Conservation (phyloP, 805 yeast species). For the Saturnispora sekii region DNA sequence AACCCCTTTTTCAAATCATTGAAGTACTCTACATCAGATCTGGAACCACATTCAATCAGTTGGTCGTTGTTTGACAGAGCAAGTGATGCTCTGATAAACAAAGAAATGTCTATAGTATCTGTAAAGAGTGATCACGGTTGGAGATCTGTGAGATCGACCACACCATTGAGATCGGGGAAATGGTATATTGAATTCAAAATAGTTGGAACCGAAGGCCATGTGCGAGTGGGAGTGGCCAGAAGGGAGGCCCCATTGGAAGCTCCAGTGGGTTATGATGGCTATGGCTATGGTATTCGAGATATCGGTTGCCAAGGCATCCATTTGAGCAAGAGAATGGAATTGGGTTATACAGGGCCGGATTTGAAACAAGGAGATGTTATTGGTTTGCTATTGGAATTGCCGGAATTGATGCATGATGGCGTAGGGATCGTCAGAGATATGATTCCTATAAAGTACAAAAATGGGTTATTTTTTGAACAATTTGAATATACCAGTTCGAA, state of each 20-base stretch:
- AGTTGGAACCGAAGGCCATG: constrained; percentile 30
- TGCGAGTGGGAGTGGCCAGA: constrained; percentile 74
- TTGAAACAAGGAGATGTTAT: constrained; percentile 71
- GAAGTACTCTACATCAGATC: constrained; percentile 63
- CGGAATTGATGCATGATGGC: constrained; percentile 30
- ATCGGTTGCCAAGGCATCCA: constrained; percentile 67
- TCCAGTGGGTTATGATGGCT: constrained; percentile 92
- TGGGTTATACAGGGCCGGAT: constrained; percentile 19
- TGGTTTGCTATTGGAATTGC: constrained; percentile 68
- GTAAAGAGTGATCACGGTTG: constrained; percentile 53
- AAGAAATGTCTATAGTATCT: constrained; percentile 36
- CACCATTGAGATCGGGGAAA: constrained; percentile 66
- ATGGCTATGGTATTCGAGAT: constrained; percentile 87
- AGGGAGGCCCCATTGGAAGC: constrained; percentile 87
- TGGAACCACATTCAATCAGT: constrained; percentile 53
- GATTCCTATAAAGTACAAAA: constrained; percentile 76
- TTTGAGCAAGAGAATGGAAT: constrained; percentile 53
- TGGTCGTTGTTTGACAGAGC: constrained; percentile 64
- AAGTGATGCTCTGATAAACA: constrained; percentile 38
- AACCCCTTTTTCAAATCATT: constrained; percentile 47
- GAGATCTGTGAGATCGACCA: constrained; percentile 67
- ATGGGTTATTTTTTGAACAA: constrained; percentile 71
- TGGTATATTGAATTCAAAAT: constrained; percentile 75
- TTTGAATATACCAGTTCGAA: constrained; percentile 67
- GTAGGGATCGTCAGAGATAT: constrained; percentile 64